Evolutionary conservation across 208 protist genomes (phyloP).

Genomic region (Trypanosomatidae sp.): DNA sequence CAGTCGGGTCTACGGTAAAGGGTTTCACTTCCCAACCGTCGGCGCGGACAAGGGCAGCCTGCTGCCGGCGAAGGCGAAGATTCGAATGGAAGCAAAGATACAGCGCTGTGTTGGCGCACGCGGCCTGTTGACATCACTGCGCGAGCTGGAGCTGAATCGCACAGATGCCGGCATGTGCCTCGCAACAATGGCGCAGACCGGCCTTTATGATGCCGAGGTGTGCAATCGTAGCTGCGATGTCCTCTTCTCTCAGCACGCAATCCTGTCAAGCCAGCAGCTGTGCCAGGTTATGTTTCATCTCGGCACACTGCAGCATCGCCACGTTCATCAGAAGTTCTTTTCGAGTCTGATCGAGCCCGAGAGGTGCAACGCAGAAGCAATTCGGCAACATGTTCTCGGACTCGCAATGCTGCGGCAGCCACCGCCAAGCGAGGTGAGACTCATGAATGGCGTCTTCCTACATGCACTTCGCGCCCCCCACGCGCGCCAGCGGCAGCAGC

Average conservation of each 20-base stretch:
- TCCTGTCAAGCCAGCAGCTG: conserved; percentile 80
- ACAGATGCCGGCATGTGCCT: conserved; percentile 83
- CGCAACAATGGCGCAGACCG: conserved; percentile 62
- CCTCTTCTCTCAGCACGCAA: conserved; percentile 59
- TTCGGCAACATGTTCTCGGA: conserved; percentile 62
- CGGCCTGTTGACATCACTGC: conserved; percentile 58
- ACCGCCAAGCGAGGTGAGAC: conserved; percentile 38
- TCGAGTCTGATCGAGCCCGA: conserved; percentile 63
- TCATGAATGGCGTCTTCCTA: conserved; percentile 84
- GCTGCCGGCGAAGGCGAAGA: conserved; percentile 74
- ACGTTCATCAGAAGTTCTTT: conserved; percentile 82
- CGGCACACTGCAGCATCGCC: conserved; percentile 85
- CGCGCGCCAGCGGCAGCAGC: not conserved
- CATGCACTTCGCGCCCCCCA: conserved; percentile 61
- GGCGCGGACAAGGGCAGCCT: conserved; percentile 58
- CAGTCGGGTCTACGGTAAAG: conserved; percentile 51
- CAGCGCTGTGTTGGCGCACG: conserved; percentile 71
- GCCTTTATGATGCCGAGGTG: conserved; percentile 82
- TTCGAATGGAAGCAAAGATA: conserved; percentile 89
- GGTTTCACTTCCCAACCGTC: conserved; percentile 58
- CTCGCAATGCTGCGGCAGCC: conserved; percentile 86
- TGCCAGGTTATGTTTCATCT: conserved; percentile 76
- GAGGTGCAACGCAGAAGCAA: conserved; percentile 62
- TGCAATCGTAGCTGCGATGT: conserved; percentile 81
- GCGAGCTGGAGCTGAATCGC: conserved; percentile 52